A percentile compares a stretch with the other conserved stretches of the same genome.
These are phyloP conservation scores for Psilocybe sp. DNA, from an alignment of 768 basidiomycete genomes.

Conservation along the genomic window DNA sequence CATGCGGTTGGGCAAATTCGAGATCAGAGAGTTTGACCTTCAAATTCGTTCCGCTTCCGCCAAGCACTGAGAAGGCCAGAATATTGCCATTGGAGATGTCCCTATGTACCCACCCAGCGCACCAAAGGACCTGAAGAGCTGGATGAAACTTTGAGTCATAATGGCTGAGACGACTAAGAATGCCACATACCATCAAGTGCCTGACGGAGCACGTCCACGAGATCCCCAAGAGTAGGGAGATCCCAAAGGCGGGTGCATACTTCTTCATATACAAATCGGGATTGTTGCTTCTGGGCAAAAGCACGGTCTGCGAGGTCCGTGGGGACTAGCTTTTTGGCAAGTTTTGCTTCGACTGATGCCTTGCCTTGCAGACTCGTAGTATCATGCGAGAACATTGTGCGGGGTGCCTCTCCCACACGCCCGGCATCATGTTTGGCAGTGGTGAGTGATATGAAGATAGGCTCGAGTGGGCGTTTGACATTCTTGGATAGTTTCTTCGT, in stretches of 20 bases:
- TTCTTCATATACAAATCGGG: slow-evolving; percentile 5
- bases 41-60: not conserved
- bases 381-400: no score
- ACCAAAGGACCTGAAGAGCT: slow-evolving; percentile 14
- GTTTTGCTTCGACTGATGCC: not conserved
- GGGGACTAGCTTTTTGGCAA: not conserved
- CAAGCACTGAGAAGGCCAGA: not conserved
- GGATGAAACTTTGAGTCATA: not conserved
- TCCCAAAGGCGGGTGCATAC: not conserved
- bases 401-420: no score
- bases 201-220: not conserved
- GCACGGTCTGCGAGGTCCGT: not conserved
- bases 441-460: no score
- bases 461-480: no score
- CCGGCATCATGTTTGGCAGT: no score
- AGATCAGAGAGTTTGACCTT: slow-evolving; percentile 11
- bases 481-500: no score
- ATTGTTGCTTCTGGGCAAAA: slow-evolving; percentile 1
- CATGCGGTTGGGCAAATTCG: slow-evolving; percentile 12
- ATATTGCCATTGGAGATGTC: slow-evolving; percentile 15
- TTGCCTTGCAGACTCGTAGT: no score
- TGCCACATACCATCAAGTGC: not conserved
- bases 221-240: not conserved
- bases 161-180: not conserved
- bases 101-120: slow-evolving; percentile 17